A percentile compares a stretch with the other conserved stretches of the same genome.
phyloP scores from a whole-genome alignment of 345 rosid genomes.

The Litchi chinensis region DNA sequence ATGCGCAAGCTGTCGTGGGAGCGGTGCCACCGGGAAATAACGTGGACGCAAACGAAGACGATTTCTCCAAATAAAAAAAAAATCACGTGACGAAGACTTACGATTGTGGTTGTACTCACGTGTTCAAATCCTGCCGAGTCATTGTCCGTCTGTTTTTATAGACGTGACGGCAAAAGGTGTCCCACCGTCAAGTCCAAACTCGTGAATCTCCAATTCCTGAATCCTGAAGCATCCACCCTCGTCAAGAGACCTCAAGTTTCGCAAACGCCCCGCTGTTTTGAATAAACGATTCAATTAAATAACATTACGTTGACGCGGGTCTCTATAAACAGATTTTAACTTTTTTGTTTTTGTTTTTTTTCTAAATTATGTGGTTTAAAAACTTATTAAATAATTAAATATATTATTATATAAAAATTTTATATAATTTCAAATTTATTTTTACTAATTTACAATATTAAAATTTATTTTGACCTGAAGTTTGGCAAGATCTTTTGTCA shows the following conservation, averaged over 20 bases:
- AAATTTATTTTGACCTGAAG: too few relatives aligned
- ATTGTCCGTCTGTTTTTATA: neutral
- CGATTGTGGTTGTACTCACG: neutral
- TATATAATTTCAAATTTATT: too few relatives aligned
- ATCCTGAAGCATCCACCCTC: too few relatives aligned
- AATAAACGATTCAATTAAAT: too few relatives aligned
- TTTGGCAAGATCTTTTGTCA: too few relatives aligned
- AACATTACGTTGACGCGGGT: too few relatives aligned
- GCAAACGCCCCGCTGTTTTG: neutral
- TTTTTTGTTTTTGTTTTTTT: too few relatives aligned
- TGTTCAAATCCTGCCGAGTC: neutral
- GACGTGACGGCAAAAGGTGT: neutral
- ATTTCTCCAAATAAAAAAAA: neutral
- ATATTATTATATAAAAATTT: too few relatives aligned
- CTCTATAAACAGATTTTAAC: too few relatives aligned
- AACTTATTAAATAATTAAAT: too few relatives aligned
- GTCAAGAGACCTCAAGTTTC: neutral
- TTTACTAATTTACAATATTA: too few relatives aligned
- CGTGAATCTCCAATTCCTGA: neutral
- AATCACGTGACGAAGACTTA: conserved; percentile 7
- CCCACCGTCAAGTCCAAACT: conserved; percentile 1
- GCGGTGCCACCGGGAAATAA: neutral
- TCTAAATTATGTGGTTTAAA: too few relatives aligned
- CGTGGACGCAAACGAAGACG: conserved; percentile 1
- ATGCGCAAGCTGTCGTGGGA: neutral